phyloP scores from a whole-genome alignment of 495 filamentous ascomycete species.

The Halenospora varia region DNA sequence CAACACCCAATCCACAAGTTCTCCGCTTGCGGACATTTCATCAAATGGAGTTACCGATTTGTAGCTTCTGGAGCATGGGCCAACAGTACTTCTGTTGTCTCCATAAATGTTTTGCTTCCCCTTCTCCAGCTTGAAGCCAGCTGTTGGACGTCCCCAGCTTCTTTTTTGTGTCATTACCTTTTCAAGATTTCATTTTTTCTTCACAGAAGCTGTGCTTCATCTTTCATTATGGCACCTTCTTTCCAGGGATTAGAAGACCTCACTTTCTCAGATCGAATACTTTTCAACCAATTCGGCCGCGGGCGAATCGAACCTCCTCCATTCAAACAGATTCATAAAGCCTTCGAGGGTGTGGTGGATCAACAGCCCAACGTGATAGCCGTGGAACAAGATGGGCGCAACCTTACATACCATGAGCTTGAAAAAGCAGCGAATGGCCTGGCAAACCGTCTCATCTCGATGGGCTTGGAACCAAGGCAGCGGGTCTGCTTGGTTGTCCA shows the following conservation, averaged over 20 bases:
- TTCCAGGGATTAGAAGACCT: slow-evolving; percentile 14
- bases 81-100: too few relatives aligned
- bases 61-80: too few relatives aligned
- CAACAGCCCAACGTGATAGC: slow-evolving; percentile 23
- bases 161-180: not conserved
- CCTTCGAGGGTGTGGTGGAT: slow-evolving; percentile 27
- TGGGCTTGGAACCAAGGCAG: slow-evolving; percentile 25
- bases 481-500: slow-evolving; percentile 28
- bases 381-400: slow-evolving; percentile 26
- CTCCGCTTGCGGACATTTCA: too few relatives aligned
- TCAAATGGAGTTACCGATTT: too few relatives aligned
- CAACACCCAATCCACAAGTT: too few relatives aligned
- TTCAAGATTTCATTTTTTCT: not conserved
- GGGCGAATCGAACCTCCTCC: slow-evolving; percentile 21
- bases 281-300: slow-evolving; percentile 28
- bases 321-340: slow-evolving; percentile 26
- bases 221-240: slow-evolving; percentile 22
- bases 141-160: not conserved
- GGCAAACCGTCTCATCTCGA: slow-evolving; percentile 23
- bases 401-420: slow-evolving; percentile 30
- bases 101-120: not conserved
- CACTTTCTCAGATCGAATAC: slow-evolving; percentile 18
- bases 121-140: not conserved
- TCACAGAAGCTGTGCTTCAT: not conserved
- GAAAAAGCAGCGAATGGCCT: slow-evolving; percentile 29